Percentiles rank a stretch among this genome's conserved stretches.
Evolutionary conservation across 768 basidiomycete species (phyloP).

Genomic region (Erythrobasidium yunnanense): DNA sequence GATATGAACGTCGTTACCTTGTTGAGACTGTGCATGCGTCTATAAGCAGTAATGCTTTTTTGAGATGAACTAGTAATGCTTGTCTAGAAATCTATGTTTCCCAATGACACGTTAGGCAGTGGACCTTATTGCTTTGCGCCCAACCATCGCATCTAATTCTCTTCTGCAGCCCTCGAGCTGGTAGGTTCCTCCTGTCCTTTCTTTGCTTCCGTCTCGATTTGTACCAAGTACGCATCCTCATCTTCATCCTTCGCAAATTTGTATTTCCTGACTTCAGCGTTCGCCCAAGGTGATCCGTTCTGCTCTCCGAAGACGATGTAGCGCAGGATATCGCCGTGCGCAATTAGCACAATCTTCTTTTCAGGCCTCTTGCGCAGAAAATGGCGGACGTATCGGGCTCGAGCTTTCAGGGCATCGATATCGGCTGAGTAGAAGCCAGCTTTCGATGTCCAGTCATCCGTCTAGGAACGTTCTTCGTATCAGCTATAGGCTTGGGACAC

Average conservation of each 20-base stretch:
- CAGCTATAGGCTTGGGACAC: not conserved
- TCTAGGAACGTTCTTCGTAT: not conserved
- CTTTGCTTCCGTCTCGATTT: constrained; percentile 33
- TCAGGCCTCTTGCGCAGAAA: constrained; percentile 40
- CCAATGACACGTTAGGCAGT: not conserved
- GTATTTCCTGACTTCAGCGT: constrained; percentile 40
- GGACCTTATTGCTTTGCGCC: too few species aligned
- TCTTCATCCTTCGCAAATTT: constrained; percentile 34
- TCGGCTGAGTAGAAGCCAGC: constrained; percentile 34
- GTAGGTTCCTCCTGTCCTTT: constrained; percentile 33
- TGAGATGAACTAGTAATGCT: too few species aligned
- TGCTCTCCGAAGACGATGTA: constrained; percentile 32
- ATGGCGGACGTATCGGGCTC: constrained; percentile 34
- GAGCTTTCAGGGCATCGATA: constrained; percentile 3
- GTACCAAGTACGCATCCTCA: constrained; percentile 36
- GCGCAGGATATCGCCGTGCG: constrained; percentile 41
- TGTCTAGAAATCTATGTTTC: not conserved
- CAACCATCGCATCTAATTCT: too few species aligned
- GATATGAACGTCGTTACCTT: too few species aligned
- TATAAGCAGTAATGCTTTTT: too few species aligned
- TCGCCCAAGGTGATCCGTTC: constrained; percentile 37
- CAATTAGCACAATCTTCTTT: constrained; percentile 40
- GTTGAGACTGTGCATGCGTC: too few species aligned
- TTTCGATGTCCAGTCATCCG: constrained; percentile 39
- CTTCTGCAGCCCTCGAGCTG: not conserved